Conservation (phyloP, 1,139 yeast species). For the Kazachstania sp. region DNA sequence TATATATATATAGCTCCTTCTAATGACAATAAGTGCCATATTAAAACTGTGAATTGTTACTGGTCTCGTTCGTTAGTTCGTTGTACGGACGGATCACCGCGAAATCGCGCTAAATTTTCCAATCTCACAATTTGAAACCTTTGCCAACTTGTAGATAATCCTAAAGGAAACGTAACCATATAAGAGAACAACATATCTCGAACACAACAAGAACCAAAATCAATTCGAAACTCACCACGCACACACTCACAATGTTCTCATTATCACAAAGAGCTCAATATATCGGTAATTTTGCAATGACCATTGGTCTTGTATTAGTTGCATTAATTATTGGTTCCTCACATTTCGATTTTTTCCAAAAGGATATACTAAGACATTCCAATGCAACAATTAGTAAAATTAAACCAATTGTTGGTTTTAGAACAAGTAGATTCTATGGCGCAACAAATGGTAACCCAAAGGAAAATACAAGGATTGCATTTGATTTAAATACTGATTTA, state of each 20-base stretch:
- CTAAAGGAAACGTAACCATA: too few relatives aligned
- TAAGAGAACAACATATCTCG: too few relatives aligned
- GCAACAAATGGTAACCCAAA: constrained; percentile 61
- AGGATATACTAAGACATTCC: constrained; percentile 34
- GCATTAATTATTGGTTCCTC: constrained; percentile 43
- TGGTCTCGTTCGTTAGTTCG: too few relatives aligned
- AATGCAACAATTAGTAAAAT: constrained; percentile 38
- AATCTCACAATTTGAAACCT: too few relatives aligned
- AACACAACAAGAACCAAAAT: too few relatives aligned
- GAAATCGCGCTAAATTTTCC: too few relatives aligned
- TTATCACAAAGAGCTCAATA: constrained; percentile 42
- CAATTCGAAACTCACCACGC: too few relatives aligned
- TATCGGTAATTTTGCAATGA: constrained; percentile 48
- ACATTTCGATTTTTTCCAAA: constrained; percentile 37
- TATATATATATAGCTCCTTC: too few relatives aligned
- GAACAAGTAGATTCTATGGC: constrained; percentile 67
- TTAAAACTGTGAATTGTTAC: too few relatives aligned
- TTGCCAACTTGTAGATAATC: too few relatives aligned
- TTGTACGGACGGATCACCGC: too few relatives aligned
- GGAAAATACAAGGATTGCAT: constrained; percentile 65
- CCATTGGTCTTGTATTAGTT: constrained; percentile 43
- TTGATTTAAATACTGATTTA: constrained; percentile 65
- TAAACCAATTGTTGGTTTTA: constrained; percentile 37
- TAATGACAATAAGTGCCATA: too few relatives aligned
- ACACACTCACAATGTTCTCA: constrained; percentile 35